A percentile compares a stretch with the other conserved stretches of the same genome.
Evolutionary conservation across 108 stramenopile genomes (phyloP).

Genomic region (Cyclotella kingstonii): DNA sequence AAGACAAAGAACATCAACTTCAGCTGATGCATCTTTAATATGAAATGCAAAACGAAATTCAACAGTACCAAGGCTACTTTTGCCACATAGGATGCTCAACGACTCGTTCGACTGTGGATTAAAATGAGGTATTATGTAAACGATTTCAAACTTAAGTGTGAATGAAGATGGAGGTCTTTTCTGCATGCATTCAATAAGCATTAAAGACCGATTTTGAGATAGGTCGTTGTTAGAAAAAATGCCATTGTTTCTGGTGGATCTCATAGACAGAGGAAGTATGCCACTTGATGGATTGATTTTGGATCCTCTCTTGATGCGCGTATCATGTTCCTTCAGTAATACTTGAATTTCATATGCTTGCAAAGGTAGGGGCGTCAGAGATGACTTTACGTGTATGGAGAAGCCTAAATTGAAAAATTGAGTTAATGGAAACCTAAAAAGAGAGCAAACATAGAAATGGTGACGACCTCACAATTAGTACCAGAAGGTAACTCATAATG

Average conservation of each 20-base stretch:
- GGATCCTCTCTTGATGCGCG: constrained; percentile 41
- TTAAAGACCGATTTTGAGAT: constrained; percentile 2
- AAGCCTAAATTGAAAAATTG: constrained; percentile 27
- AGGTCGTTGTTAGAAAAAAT: background rate
- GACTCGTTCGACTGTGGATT: constrained; percentile 13
- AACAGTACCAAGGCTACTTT: constrained; percentile 27
- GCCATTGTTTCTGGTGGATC: constrained; percentile 1
- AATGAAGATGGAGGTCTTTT: constrained; percentile 29
- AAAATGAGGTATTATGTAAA: constrained; percentile 33
- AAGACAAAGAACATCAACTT: constrained; percentile 46
- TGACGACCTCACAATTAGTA: constrained; percentile 12
- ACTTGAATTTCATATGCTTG: constrained; percentile 57
- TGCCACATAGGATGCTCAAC: constrained; percentile 24
- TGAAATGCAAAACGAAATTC: constrained; percentile 47
- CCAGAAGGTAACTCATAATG: constrained; percentile 28
- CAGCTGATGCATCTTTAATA: constrained; percentile 44
- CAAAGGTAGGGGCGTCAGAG: constrained; percentile 64
- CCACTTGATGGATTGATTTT: constrained; percentile 53
- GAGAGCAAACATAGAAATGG: too few relatives aligned
- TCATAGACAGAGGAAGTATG: constrained; percentile 49
- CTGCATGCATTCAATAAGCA: constrained; percentile 31
- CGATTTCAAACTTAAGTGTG: constrained; percentile 33
- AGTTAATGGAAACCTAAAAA: background rate
- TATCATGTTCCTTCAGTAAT: constrained; percentile 56
- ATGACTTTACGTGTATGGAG: constrained; percentile 53